Base-by-base conservation (phyloP, 2,329 filamentous ascomycete genomes). In the Grosmannia serpens region DNA sequence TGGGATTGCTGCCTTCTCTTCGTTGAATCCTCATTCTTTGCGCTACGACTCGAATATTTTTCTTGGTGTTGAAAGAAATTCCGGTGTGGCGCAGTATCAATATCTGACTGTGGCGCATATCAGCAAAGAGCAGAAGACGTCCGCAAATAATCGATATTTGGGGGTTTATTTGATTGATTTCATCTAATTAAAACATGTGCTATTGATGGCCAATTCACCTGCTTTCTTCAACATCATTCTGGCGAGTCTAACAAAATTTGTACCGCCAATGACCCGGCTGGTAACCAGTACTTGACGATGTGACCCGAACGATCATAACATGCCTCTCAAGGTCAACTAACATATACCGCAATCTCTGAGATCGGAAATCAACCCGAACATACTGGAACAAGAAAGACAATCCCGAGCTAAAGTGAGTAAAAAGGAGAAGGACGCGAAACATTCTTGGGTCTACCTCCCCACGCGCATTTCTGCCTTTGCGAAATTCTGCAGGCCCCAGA, bases 381-480 rank as follows among this genome's bases (percentile, higher is more conserved):
- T 29, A 26, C 15, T 31, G 15, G 38, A 47, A 22, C 31, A 24
- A 26, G 26, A 22, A 11, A n/a, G n/a, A 44, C 22, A n/a, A 1
- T 2, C 4, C 24, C 2, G 15, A 15, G 24, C 22, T n/a, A 46
- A 24, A 11, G 9, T 1, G 27, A n/a, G 44, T 4, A 27, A n/a
- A 29, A 8, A 27, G 51, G 26, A 22, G 50, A 26, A 52, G 17
- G 10, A 27, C 47, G 15, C 24, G 24, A 46, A 5, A 35, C n/a
- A 6, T 26, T n/a, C 20, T 6, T 13, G 20, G 9, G n/a, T 26
- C 26, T 46, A 57, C 26, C 41, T 59, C 50, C 91, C 91, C 66
- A 91, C 84, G 59, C 91, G 83, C 81, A 97, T 95, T 71, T 96
- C 88, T 4, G 91, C 92, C 64, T 85, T 86, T 11, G 90, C 87